Evolutionary conservation across 345 rosid genomes (phyloP).

Genomic region (Melaleuca quinquenervia): DNA sequence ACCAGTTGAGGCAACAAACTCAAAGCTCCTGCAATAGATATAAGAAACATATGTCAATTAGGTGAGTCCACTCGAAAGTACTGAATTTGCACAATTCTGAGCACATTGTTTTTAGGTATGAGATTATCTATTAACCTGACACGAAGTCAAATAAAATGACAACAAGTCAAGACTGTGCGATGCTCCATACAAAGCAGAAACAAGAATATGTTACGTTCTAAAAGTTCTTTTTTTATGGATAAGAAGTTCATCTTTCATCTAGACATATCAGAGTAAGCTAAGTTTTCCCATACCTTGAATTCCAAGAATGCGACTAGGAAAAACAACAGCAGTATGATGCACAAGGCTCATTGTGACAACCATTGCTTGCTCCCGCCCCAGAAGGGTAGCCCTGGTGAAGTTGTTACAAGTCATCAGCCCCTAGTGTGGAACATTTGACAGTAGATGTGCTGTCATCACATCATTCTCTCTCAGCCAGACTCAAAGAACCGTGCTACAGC

Average conservation of each 20-base stretch:
- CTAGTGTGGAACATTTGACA: background rate
- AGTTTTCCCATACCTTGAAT: background rate
- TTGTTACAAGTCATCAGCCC: background rate
- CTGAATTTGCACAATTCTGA: background rate
- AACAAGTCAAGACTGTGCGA: background rate
- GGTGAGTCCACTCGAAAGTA: background rate
- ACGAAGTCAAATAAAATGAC: background rate
- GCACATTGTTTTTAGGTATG: background rate
- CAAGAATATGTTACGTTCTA: background rate
- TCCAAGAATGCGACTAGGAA: background rate
- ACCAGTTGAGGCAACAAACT: background rate
- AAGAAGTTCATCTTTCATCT: background rate
- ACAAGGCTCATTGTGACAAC: background rate
- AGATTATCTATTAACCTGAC: background rate
- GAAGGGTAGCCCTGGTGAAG: background rate
- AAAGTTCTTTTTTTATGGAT: background rate
- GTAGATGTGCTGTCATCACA: background rate
- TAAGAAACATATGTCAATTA: background rate
- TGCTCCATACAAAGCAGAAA: background rate
- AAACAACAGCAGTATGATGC: background rate
- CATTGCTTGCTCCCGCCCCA: background rate
- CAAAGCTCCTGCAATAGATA: background rate
- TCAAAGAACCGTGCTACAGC: slow-evolving; percentile 65
- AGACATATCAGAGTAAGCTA: background rate
- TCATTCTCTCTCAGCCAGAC: slow-evolving; percentile 18